These are phyloP conservation scores for Rhizoclosmatium sp. DNA, from an alignment of 192 early-diverging fungal genomes.

Conservation along the genomic window DNA sequence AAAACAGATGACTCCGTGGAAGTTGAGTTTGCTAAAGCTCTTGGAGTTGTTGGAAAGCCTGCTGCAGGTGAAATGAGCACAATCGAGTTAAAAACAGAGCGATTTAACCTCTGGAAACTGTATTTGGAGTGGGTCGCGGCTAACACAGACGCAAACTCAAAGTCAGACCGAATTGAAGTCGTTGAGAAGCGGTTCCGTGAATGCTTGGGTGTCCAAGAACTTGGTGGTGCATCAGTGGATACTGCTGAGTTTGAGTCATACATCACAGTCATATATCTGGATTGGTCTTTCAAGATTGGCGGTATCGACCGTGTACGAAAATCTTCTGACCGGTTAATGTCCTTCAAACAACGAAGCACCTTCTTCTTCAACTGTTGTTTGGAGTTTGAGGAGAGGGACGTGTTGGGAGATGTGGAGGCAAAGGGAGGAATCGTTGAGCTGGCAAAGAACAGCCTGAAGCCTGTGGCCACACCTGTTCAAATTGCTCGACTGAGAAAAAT, in stretches of 20 bases:
- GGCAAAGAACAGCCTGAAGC: constrained; percentile 35
- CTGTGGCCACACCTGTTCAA: constrained; percentile 55
- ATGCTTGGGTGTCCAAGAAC: constrained; percentile 56
- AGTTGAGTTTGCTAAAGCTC: neutral
- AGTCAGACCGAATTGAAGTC: constrained; percentile 48
- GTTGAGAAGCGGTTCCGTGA: constrained; percentile 57
- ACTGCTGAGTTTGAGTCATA: constrained; percentile 51
- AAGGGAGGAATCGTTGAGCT: constrained; percentile 7
- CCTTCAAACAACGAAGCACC: constrained; percentile 66
- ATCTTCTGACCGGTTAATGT: constrained; percentile 57
- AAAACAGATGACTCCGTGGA: constrained; percentile 49
- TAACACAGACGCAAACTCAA: constrained; percentile 47
- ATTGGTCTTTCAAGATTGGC: constrained; percentile 60
- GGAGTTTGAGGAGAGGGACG: constrained; percentile 57
- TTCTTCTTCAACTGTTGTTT: constrained; percentile 70
- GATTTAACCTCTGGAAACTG: constrained; percentile 57
- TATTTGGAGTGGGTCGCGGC: constrained; percentile 47
- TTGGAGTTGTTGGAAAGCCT: constrained; percentile 21
- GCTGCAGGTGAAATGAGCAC: neutral
- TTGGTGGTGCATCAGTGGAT: constrained; percentile 51
- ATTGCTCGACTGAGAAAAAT: constrained; percentile 51
- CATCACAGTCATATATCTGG: constrained; percentile 62
- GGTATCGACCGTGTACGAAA: constrained; percentile 50
- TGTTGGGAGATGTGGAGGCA: constrained; percentile 13
- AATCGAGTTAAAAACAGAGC: constrained; percentile 35